Conservation (phyloP, 1,284 basidiomycete species). For the Cryptococcus hybrid region DNA sequence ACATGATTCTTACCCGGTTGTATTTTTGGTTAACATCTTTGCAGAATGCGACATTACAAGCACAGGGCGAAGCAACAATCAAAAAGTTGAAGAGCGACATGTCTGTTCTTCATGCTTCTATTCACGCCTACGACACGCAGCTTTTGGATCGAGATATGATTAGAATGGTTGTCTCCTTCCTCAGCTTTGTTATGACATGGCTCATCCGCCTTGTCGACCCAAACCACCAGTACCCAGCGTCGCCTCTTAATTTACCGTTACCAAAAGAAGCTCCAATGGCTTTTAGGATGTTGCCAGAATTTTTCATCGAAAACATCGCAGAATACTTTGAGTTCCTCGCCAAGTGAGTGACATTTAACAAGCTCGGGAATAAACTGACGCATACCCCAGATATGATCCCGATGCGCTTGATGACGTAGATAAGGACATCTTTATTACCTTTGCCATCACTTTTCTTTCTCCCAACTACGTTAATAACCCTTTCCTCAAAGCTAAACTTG, state of each 20-base stretch:
- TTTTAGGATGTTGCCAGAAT: slow-evolving; percentile 91
- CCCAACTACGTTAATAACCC: slow-evolving; percentile 99
- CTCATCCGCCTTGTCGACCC: slow-evolving; percentile 91
- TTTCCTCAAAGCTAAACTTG: slow-evolving; percentile 96
- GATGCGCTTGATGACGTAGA: slow-evolving; percentile 77
- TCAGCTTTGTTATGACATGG: slow-evolving; percentile 91
- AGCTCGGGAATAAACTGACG: slow-evolving; percentile 1
- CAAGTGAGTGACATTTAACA: slow-evolving; percentile 57
- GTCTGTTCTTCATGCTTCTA: slow-evolving; percentile 62
- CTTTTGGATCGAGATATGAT: slow-evolving; percentile 83
- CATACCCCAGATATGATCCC: slow-evolving; percentile 62
- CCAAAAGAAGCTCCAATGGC: slow-evolving; percentile 77
- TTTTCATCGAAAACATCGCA: slow-evolving; percentile 89
- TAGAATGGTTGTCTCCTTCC: slow-evolving; percentile 76
- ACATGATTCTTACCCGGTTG: slow-evolving; percentile 52
- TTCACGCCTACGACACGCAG: slow-evolving; percentile 80
- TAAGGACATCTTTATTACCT: slow-evolving; percentile 83
- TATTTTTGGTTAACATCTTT: slow-evolving; percentile 4
- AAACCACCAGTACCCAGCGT: slow-evolving; percentile 70
- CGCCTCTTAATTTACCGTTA: slow-evolving; percentile 71
- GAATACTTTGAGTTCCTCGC: slow-evolving; percentile 84
- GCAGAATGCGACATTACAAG: slow-evolving; percentile 52
- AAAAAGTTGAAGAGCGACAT: slow-evolving; percentile 72
- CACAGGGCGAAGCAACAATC: slow-evolving; percentile 58
- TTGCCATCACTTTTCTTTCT: slow-evolving; percentile 86